A percentile compares a stretch with the other conserved stretches of the same genome.
phyloP scores from a whole-genome alignment of 768 basidiomycete species.

The Xanthoconium stramineum region DNA sequence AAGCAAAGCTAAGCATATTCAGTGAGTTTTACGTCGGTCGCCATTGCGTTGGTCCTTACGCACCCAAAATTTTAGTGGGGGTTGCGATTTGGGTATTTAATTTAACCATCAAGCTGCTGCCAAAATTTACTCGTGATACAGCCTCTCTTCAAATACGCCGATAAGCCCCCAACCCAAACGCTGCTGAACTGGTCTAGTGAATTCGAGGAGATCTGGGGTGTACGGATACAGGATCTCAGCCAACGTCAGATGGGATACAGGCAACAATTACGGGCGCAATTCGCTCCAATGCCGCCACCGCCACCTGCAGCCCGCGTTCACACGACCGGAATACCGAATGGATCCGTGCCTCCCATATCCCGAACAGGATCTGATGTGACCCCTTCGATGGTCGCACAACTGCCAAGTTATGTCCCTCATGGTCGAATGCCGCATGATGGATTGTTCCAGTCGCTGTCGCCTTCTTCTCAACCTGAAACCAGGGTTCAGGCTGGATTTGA shows the following conservation, averaged over 20 bases:
- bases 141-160: conserved; percentile 65
- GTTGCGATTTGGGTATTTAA: conserved; percentile 57
- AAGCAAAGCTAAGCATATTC: conserved; percentile 43
- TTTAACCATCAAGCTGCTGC: conserved; percentile 22
- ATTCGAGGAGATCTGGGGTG: conserved; percentile 67
- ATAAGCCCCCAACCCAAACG: conserved; percentile 47
- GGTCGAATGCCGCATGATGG: conserved; percentile 37
- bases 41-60: conserved; percentile 24
- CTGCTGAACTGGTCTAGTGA: conserved; percentile 58
- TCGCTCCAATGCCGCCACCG: conserved; percentile 29
- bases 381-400: conserved; percentile 16
- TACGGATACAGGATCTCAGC: conserved; percentile 49
- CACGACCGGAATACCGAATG: conserved; percentile 7
- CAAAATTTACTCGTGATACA: conserved; percentile 28
- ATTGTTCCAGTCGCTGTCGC: conserved; percentile 27
- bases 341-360: conserved; percentile 21
- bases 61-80: conserved; percentile 47
- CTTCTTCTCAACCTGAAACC: conserved; percentile 15
- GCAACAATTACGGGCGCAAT: conserved; percentile 16
- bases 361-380: conserved; percentile 20
- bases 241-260: conserved; percentile 18
- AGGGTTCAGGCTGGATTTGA: conserved; percentile 22
- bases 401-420: conserved; percentile 31
- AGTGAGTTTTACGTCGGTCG: conserved; percentile 38
- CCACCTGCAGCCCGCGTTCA: conserved; percentile 25